A percentile compares a stretch with the other conserved stretches of the same genome.
These are phyloP conservation scores for Botrytis pseudocinerea DNA, from an alignment of 2,329 filamentous ascomycete species.

Conservation along the genomic window DNA sequence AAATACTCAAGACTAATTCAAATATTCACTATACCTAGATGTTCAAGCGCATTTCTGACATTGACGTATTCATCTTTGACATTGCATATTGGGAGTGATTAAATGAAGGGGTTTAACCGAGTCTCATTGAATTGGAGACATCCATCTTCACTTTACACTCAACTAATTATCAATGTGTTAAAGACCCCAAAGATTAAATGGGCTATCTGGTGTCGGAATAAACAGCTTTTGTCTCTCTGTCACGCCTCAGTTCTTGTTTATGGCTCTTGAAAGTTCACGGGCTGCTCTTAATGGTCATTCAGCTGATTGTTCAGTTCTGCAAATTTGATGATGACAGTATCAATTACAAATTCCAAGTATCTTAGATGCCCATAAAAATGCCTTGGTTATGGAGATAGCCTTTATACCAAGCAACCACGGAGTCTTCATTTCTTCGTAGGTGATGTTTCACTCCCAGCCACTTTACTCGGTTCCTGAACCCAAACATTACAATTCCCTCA, in stretches of 20 bases:
- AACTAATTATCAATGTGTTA: neutral
- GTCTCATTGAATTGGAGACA: neutral
- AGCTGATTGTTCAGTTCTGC: neutral
- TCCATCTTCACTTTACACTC: neutral
- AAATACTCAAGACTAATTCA: neutral
- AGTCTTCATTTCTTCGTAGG: neutral
- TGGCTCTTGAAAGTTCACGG: neutral
- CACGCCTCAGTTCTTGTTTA: neutral
- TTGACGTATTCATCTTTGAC: neutral
- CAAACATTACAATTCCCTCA: neutral
- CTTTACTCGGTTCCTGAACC: neutral
- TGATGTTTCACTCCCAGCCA: neutral
- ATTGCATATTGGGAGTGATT: neutral
- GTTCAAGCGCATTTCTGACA: neutral
- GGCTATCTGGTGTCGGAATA: neutral
- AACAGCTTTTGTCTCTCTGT: neutral
- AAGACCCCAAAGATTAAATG: neutral
- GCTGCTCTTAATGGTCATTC: neutral
- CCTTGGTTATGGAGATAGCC: neutral
- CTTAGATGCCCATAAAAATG: neutral
- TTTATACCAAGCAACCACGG: neutral
- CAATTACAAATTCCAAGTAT: neutral
- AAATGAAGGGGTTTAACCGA: constrained; percentile 13
- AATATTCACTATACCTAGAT: neutral
- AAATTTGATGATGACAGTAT: neutral